Evolutionary conservation across 345 rosid species (phyloP), one percentile per base, ranked within the genome.

Genomic region (Crucihimalaya himalaica): DNA sequence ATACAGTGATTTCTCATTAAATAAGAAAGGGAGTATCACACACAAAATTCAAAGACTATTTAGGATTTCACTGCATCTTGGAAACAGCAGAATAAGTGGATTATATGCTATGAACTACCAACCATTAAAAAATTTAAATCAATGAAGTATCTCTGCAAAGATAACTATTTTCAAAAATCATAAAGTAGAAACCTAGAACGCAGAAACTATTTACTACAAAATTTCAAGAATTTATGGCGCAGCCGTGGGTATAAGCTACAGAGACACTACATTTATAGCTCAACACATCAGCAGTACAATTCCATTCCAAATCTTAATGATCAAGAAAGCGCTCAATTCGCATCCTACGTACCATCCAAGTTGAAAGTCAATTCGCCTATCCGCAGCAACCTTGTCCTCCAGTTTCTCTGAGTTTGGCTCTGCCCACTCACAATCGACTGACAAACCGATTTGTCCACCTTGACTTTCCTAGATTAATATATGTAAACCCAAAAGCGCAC

Each of bases 361-460:
- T 78, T 85, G 91, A 81, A 91, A 94, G 77, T 91, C 97, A 25
- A 94, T 71, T 58, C 95, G 93, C 84, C 95, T 72, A 37, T 79
- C 80, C 32, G 96, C 91, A 21, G 95, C 96, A 71, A 58, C 54
- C 73, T 74, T 75, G 80, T 94, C 86, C 48, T 86, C 87, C n/a
- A 47, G 51, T 77, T 70, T 76, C 16, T 91, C 85, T 4, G 95
- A 86, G 70, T 78, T 81, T 34, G 97, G 81, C 80, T 86, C 93
- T 6, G 88, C 86, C 98, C 98, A 89, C 60, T 84, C 83, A 55
- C 95, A 81, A 53, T 81, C 85, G 55, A 94, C 74, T 25, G 86
- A 84, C 68, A 89, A 73, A 56, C 97, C 98, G 40, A 94, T 82
- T 78, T 86, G 81, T 21, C 98, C 97, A n/a, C 90, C 84, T 73